These are phyloP conservation scores for Chamaenerion angustifolium DNA, from an alignment of 345 rosid species.

Conservation along the genomic window DNA sequence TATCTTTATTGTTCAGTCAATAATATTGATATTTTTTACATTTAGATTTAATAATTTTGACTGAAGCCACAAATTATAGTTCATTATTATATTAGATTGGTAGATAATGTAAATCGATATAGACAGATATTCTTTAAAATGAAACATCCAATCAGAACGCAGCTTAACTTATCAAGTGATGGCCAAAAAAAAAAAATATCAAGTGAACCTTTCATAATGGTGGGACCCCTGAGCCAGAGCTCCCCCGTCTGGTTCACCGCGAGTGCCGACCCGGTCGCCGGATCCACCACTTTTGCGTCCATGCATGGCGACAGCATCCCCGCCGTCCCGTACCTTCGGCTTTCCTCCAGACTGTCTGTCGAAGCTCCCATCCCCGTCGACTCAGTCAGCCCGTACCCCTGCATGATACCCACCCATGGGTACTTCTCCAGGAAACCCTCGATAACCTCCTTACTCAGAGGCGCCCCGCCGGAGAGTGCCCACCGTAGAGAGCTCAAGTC, in stretches of 20 bases:
- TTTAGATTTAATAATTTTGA: too few species aligned
- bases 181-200: too few species aligned
- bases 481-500: constrained; percentile 44
- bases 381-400: constrained; percentile 73
- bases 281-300: constrained; percentile 67
- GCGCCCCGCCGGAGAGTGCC: constrained; percentile 64
- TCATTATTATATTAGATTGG: too few species aligned
- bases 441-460: constrained; percentile 61
- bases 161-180: too few species aligned
- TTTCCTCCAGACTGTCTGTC: constrained; percentile 50
- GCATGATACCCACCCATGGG: constrained; percentile 36
- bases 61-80: too few species aligned
- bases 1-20: too few species aligned
- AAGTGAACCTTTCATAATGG: constrained; percentile 74
- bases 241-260: constrained; percentile 52
- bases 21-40: too few species aligned
- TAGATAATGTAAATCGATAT: too few species aligned
- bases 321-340: constrained; percentile 56
- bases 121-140: neutral
- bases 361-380: constrained; percentile 60
- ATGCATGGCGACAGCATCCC: constrained; percentile 46
- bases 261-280: constrained; percentile 35
- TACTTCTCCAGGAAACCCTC: constrained; percentile 50
- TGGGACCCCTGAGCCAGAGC: constrained; percentile 59
- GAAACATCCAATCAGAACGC: neutral